Base-by-base conservation (phyloP, 495 filamentous ascomycete species). In the Cercophora sp. region DNA sequence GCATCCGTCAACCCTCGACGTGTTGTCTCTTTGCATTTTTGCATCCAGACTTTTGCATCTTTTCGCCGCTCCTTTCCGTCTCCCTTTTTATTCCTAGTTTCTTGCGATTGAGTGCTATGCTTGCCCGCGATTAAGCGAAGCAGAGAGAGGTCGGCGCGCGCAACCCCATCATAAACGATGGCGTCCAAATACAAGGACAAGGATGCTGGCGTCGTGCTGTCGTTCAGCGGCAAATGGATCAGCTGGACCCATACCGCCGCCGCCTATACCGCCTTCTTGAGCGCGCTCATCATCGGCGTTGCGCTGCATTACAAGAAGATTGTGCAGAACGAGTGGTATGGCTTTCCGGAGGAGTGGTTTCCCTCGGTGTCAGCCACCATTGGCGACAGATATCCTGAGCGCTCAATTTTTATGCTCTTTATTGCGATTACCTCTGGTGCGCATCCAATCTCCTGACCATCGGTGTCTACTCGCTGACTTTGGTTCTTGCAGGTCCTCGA, bases 301-400 rank as follows among this genome's bases (percentile, higher is more conserved):
- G 84, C 75, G 45, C 75, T 99, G 41, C 94, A 99, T 71, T 96
- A 91, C 70, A 82, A 85, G 58, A 97, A 97, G 77, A 99, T 99
- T 49, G 94, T 99, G 16, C 78, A 96, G 69, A 99, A 99, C 68
- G 89, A 99, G 72, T 86, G 93, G 73, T 96, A 88, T 71, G 87
- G 94, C 61, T 99, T 96, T 70, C 94, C 94, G 1, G 75, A 96
- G 34, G 94, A 99, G 79, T 99, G 94, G 94, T 97, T 99, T 58
- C 94, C 94, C 32, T 99, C 94, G 19, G 94, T 99, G 22, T 96
- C 92, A 24, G 84, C 94, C 11, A 96, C 94, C n/a, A 99, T 99
- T 68, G 94, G 94, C 55, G 94, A 99, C 61, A 85, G 93, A 26
- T 97, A 97, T 65, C 94, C 94, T 24, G 94, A 99, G 67, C 85